Evolutionary conservation across 148 eudicot species (phyloP).

Genomic region (Limonium bicolor): DNA sequence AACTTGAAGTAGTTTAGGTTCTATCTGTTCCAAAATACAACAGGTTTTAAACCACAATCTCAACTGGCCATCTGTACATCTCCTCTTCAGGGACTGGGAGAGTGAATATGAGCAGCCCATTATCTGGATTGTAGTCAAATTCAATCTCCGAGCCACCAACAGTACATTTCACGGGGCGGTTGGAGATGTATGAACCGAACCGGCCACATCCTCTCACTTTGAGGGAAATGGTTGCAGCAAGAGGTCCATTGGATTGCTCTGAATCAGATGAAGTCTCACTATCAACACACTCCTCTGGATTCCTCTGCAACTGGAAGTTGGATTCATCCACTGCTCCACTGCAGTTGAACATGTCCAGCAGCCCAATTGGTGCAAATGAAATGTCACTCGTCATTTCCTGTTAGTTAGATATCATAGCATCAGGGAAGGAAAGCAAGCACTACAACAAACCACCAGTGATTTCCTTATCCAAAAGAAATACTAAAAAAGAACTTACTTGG

Average conservation of each 20-base stretch:
- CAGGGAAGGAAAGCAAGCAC: no score
- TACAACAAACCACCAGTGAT: no score
- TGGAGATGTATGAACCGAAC: slow-evolving; percentile 67
- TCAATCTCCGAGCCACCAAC: slow-evolving; percentile 23
- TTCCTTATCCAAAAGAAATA: no score
- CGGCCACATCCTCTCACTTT: slow-evolving; percentile 71
- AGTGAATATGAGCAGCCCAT: slow-evolving; percentile 35
- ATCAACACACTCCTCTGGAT: not conserved
- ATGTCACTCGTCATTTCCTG: slow-evolving; percentile 48
- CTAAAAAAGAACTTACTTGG: slow-evolving; percentile 27
- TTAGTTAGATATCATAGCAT: not conserved
- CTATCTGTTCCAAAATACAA: no score
- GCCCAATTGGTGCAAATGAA: slow-evolving; percentile 76
- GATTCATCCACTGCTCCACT: slow-evolving; percentile 60
- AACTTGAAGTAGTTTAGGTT: no score
- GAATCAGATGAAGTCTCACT: no score
- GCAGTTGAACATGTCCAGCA: slow-evolving; percentile 78
- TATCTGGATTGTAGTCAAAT: slow-evolving; percentile 32
- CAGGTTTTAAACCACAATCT: slow-evolving; percentile 30
- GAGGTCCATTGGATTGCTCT: slow-evolving; percentile 15
- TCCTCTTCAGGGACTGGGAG: slow-evolving; percentile 56
- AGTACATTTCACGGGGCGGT: slow-evolving; percentile 41
- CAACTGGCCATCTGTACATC: slow-evolving; percentile 62
- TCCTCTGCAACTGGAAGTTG: slow-evolving; percentile 13
- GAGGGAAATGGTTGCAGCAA: slow-evolving; percentile 30